These are phyloP conservation scores for Rhynchospora tenuis DNA, from an alignment of 176 grass and related monocot species.

Conservation along the genomic window DNA sequence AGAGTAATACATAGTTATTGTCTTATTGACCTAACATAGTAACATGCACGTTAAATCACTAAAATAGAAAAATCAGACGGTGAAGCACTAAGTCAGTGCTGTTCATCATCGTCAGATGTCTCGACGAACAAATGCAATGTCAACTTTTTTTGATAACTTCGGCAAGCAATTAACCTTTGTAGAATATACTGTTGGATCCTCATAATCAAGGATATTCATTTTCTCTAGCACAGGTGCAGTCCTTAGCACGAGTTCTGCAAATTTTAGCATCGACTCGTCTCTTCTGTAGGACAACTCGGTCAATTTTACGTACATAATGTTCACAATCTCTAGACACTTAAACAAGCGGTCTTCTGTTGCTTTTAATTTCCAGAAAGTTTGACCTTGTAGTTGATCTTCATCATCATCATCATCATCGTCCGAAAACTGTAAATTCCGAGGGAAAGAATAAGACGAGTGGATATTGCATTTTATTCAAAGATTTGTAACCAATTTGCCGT, in stretches of 20 bases:
- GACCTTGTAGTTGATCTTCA: neutral
- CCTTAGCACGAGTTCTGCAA: neutral
- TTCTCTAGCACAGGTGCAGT: neutral
- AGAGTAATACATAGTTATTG: no score
- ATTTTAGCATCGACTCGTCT: neutral
- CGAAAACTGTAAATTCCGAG: neutral
- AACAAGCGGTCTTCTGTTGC: neutral
- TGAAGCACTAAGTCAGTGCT: no score
- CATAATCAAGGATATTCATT: neutral
- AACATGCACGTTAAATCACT: no score
- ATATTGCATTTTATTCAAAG: no score
- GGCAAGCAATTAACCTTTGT: neutral
- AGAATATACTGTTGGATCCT: neutral
- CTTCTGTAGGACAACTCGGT: neutral
- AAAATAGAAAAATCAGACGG: no score
- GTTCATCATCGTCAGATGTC: no score
- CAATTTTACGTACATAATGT: neutral
- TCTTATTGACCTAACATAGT: no score
- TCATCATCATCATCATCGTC: no score
- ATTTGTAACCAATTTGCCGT: neutral
- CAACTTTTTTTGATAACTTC: neutral
- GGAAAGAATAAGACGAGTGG: neutral
- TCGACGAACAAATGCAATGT: neutral
- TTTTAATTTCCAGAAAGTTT: neutral
- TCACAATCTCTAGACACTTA: neutral